Percentiles rank a stretch among this genome's conserved stretches.
Conservation (phyloP, 2,329 filamentous ascomycete species). For the Trichoderma pleuroti region DNA sequence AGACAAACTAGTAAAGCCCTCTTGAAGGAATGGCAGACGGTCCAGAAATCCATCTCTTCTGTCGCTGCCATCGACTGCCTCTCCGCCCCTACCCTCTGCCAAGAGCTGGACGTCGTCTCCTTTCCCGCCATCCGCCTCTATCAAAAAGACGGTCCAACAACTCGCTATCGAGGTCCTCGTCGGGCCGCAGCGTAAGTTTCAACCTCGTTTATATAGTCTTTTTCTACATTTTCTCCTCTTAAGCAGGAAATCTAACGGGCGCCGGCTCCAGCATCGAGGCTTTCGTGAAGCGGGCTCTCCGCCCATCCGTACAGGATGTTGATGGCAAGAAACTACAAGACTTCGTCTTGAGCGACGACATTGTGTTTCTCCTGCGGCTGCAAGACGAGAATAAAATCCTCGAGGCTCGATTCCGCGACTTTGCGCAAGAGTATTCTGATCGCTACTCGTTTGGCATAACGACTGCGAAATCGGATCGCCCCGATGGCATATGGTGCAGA, state of each 20-base stretch:
- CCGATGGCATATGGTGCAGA: conserved; percentile 34
- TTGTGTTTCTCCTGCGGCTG: conserved; percentile 42
- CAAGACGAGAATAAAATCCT: conserved; percentile 29
- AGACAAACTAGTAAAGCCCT: conserved; percentile 21
- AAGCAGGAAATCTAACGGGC: neutral
- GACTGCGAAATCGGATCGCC: neutral
- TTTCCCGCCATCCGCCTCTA: conserved; percentile 47
- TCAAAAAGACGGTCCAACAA: conserved; percentile 31
- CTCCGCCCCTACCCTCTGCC: conserved; percentile 35
- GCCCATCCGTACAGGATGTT: conserved; percentile 25
- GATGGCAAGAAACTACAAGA: conserved; percentile 9
- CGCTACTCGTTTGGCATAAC: conserved; percentile 41
- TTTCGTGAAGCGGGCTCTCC: conserved; percentile 29
- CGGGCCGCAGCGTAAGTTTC: conserved; percentile 34
- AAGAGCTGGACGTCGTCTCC: conserved; percentile 40
- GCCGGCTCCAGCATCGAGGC: conserved; percentile 29
- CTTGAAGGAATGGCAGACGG: conserved; percentile 22
- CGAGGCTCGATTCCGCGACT: conserved; percentile 28
- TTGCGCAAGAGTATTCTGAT: conserved; percentile 38
- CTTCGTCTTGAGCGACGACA: conserved; percentile 39
- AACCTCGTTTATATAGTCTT: neutral
- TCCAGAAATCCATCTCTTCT: conserved; percentile 5
- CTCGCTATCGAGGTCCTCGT: conserved; percentile 44
- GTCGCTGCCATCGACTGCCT: conserved; percentile 42
- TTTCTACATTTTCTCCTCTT: neutral